Evolutionary conservation across 148 eudicot species (phyloP).

Genomic region (Oxyria digyna): DNA sequence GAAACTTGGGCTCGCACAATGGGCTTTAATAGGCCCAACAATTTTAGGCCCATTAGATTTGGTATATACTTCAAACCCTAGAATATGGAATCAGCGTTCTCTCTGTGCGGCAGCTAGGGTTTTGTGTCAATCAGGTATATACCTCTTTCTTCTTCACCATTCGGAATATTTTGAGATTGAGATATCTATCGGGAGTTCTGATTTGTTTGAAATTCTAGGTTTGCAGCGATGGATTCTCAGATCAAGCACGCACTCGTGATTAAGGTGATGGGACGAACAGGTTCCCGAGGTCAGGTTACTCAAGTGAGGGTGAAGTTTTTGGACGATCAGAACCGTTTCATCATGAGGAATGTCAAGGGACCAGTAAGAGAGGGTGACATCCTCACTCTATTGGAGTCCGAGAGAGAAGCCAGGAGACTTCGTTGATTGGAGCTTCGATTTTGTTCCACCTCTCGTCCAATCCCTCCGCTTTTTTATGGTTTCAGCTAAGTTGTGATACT

Average conservation of each 20-base stretch:
- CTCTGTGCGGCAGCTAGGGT: background rate
- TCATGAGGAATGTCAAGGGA: constrained; percentile 34
- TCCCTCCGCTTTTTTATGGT: background rate
- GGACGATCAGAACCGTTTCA: constrained; percentile 24
- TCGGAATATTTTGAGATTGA: background rate
- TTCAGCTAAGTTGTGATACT: background rate
- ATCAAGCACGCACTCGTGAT: constrained; percentile 23
- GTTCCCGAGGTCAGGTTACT: constrained; percentile 27
- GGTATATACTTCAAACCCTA: background rate
- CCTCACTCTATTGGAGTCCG: constrained; percentile 20
- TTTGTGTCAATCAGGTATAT: background rate
- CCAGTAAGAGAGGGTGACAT: constrained; percentile 28
- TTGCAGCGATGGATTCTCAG: constrained; percentile 17
- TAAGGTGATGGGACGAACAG: constrained; percentile 30
- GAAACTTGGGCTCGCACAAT: background rate
- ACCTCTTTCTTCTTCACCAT: background rate
- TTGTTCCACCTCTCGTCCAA: background rate
- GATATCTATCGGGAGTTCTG: background rate
- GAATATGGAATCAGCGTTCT: background rate
- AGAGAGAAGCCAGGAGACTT: constrained; percentile 14
- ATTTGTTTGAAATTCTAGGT: background rate
- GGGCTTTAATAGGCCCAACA: background rate
- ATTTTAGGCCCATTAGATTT: background rate
- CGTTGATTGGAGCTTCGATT: constrained; percentile 4
- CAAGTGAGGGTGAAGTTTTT: constrained; percentile 27